Base-by-base conservation (phyloP, 495 filamentous ascomycete species). In the Hamigera avellanea region DNA sequence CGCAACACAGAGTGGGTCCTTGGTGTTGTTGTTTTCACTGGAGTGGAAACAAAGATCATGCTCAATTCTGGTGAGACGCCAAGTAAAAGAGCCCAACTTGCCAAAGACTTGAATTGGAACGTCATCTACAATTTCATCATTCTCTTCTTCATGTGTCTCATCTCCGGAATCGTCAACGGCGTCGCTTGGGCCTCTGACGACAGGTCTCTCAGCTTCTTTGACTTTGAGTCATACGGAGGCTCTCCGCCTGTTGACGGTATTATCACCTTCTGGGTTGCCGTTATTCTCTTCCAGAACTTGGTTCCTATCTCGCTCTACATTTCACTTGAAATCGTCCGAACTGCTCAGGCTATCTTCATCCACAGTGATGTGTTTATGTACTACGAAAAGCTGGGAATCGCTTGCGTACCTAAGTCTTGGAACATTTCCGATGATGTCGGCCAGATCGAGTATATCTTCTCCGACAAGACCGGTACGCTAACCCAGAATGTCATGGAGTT, bases 401-500 rank as follows among this genome's bases (percentile, higher is more conserved):
- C 86, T 2, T 99, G 93, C 54, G 85, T 93, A 4, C 93, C 93
- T 9, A 96, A 96, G 47, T 86, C 91, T 2, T 99, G 93, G 93
- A 99, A 96, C 56, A 95, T 99, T 39, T 95, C 87, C 1, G 93
- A 99, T 49, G 93, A 99, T 47, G 70, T 99, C 21, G 93, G 93
- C 8, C 93, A 99, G 61, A 95, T 99, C 41, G 93, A 99, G 57
- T 99, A 96, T 60, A 94, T 99, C 44, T 99, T 99, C 65, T 96
- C 93, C 1, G 93, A 99, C 65, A 99, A 99, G 61, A 99, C 93
- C 2, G 93, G 93, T 25, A 99, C 93, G 3, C 62, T 99, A 46
- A 99, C 93, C 5, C 93, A 99, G 50, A 99, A 99, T 53, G 86
- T 96, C 34, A 99, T 99, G 93, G 93, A 99, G 60, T 99, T 95